Evolutionary conservation across 306 rosid genomes (phyloP), one percentile per base, ranked within the genome.

Genomic region (Lotus japonicus): DNA sequence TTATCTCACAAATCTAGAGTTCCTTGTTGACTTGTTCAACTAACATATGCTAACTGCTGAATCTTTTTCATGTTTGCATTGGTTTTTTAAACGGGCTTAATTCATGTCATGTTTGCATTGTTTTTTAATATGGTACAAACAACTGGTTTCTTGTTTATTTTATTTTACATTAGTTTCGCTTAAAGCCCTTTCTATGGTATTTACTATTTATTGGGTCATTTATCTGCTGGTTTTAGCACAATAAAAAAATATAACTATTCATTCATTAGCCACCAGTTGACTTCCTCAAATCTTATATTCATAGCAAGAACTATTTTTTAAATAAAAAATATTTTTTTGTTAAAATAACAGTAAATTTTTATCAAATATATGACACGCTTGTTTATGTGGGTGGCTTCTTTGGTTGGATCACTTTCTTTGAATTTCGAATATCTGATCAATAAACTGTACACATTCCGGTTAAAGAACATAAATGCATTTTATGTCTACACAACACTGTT

Each of bases 21-120:
- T 71, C 17, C n/a, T 73, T 64, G 66, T 54, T 53, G 39, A 64
- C n/a, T 73, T 64, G 58, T 54, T 53, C 48, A 64, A 52, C 63
- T 15, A 63, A 42, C 70, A 31, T 41, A 53, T 17, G 52, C 58
- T 39, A 26, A 44, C 6, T 44, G 42, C 43, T 45, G 15, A 7
- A 57, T 44, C 28, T 4, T 33, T 16, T 12, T 45, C 15, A 54
- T 5, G 53, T 19, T 35, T 50, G 38, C 42, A 33, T 48, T 59
- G 59, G 13, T 58, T 59, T 71, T 14, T 9, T 31, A 16, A 13
- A 71, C 11, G 0, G 26, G 64, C 46, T 42, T 53, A 16, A 35
- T 12, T 63, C 57, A 54, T 23, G 14, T 58, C 23, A 42, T 42
- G 16, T 10, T 71, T 59, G 23, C 28, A 50, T 8, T 31, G 36